Percentiles rank a stretch among this genome's conserved stretches.
Conservation (phyloP, 148 eudicot species). For the Vaccinium darrowii region DNA sequence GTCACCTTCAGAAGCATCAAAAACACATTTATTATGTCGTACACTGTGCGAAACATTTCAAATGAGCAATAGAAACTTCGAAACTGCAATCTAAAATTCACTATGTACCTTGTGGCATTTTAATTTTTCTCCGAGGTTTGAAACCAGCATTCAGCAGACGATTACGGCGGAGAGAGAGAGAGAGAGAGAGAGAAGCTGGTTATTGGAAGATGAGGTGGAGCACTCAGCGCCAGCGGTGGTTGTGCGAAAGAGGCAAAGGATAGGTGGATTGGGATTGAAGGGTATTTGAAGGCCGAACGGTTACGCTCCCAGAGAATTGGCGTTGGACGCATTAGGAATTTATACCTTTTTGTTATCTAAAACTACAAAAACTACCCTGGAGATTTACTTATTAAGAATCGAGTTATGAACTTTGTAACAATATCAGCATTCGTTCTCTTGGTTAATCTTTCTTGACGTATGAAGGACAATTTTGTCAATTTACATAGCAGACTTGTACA, state of each 20-base stretch:
- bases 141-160: slow-evolving; percentile 12
- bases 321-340: not conserved
- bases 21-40: not conserved
- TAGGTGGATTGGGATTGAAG: slow-evolving; percentile 13
- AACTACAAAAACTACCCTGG: not conserved
- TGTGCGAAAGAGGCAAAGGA: not conserved
- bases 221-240: not conserved
- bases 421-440: not conserved
- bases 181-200: not conserved
- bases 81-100: not conserved
- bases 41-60: not conserved
- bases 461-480: not conserved
- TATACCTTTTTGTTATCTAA: not conserved
- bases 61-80: not conserved
- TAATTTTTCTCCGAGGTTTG: not conserved
- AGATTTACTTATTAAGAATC: not conserved
- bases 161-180: not conserved
- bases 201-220: not conserved
- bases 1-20: slow-evolving; percentile 25
- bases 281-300: not conserved
- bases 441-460: not conserved
- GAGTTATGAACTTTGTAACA: not conserved
- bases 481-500: not conserved
- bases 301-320: not conserved
- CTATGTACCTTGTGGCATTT: slow-evolving; percentile 20